Evolutionary conservation across 225 moss, liverwort and hornwort genomes (phyloP), one percentile per base, ranked within the genome.

Genomic region (Marchantia polymorpha): DNA sequence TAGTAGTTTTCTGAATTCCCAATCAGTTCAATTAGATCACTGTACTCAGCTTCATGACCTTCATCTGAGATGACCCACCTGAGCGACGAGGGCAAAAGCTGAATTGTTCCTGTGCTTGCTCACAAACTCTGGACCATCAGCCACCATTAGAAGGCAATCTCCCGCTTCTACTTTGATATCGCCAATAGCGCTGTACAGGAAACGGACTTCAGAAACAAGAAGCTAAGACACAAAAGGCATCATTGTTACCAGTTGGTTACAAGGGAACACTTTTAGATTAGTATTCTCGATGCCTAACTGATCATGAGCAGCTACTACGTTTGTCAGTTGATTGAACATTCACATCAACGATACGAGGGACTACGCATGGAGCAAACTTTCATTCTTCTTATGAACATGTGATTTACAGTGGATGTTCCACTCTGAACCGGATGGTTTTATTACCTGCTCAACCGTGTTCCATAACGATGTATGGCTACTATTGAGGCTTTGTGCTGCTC

Each of bases 121-220:
- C 69, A 92, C 88, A 87, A 96, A 96, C 46, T 92, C 87, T 30
- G 77, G 26, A 30, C 90, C 89, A 81, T 96, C 93, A 1, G 89
- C 92, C n/a, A 94, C 91, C 94, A 96, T 91, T 59, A 96, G 81
- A 20, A 96, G 81, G 74, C 94, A 96, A 80, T 96, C 96, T 29
- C 96, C 96, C 20, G 92, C 92, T 49, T 89, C 88, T 72, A 96
- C 84, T 56, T 88, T 89, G 25, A 94, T 73, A 14, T 92, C 89
- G 48, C 94, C 90, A 79, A 94, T 91, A 12, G 90, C 89, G 76
- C 94, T 96, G 59, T 27, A 11, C 23, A 77, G 71, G 1, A 8
- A 26, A 23, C 11, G 15, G 67, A 29, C 12, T 8, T 67, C 30
- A 67, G 67, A 13, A 29, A 27, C 30, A 29, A 29, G 11, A 31